Conservation (phyloP, 75 land plant species). For the Pseudotsuga menziesii region DNA sequence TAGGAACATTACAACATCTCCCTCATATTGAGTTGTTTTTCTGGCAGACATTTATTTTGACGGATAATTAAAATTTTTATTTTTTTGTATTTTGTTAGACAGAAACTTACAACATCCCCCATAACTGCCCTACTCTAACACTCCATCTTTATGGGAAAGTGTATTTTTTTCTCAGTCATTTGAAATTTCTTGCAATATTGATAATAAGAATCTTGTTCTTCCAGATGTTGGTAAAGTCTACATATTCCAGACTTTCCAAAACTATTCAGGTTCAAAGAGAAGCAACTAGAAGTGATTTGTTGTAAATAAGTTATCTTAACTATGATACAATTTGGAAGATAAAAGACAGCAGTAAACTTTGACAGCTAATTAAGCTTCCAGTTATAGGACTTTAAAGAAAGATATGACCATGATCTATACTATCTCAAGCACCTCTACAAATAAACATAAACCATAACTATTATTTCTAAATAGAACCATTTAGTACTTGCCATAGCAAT, state of each 20-base stretch:
- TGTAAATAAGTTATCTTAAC: background rate
- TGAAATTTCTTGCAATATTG: too few relatives aligned
- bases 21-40: too few relatives aligned
- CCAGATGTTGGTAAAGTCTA: background rate
- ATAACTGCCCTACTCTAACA: too few relatives aligned
- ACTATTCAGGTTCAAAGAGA: background rate
- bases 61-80: too few relatives aligned
- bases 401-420: background rate
- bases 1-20: too few relatives aligned
- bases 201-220: background rate
- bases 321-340: background rate
- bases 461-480: background rate
- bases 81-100: too few relatives aligned
- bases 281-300: background rate
- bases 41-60: too few relatives aligned
- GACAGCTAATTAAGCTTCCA: too few relatives aligned
- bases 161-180: too few relatives aligned
- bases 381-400: background rate
- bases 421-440: slow-evolving; percentile 1
- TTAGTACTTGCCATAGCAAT: background rate
- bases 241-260: background rate
- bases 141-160: too few relatives aligned
- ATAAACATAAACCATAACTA: background rate
- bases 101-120: too few relatives aligned
- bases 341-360: background rate